Base-by-base conservation (phyloP, 1,284 basidiomycete genomes). In the Ceratorhiza oryzae-sativae region DNA sequence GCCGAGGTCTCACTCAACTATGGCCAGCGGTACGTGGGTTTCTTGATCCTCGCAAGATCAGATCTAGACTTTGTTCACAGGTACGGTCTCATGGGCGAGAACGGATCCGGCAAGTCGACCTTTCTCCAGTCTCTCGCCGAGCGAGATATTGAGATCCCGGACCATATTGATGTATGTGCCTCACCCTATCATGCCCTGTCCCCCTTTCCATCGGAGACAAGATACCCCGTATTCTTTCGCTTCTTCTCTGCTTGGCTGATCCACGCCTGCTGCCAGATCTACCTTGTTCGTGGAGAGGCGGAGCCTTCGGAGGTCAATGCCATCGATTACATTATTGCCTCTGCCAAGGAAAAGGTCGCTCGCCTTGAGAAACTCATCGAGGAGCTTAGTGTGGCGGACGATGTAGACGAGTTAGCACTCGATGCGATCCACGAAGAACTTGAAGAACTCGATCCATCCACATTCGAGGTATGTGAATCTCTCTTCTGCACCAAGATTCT, bases 271-370 rank as follows among this genome's bases (percentile, higher is more conserved):
- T 30, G 30, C 27, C 77, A 85, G 84, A 97, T 98, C 82, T 97
- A 99, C 84, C 89, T 98, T 75, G 97, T 99, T 75, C 83, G 89
- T 39, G 97, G 97, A 76, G 97, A 98, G 81, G 97, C 93, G 2
- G 97, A 98, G 77, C 97, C 97, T 1, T 92, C 94, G n/a, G 93
- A 98, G 0, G 87, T 93, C 77, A 98, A 97, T 80, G 97, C 97
- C 12, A 82, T 98, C 76, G 97, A 99, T 80, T 99, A 93, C 85
- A 97, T 98, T 82, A 87, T 99, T 80, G 87, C 88, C 34, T 97
- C 94, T 15, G 97, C 97, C 49, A 92, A 88, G 80, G 91, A 90
- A 76, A 99, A 99, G 84, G 97, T 98, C 23, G 95, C 94, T n/a
- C 90, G 90, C 76, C 88, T 99, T 72, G 97, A 99, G 82, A 90